Percentiles rank a stretch among this genome's conserved stretches.
Conservation (phyloP, 2,329 filamentous ascomycete species). For the Dryadomyces sulphureus region DNA sequence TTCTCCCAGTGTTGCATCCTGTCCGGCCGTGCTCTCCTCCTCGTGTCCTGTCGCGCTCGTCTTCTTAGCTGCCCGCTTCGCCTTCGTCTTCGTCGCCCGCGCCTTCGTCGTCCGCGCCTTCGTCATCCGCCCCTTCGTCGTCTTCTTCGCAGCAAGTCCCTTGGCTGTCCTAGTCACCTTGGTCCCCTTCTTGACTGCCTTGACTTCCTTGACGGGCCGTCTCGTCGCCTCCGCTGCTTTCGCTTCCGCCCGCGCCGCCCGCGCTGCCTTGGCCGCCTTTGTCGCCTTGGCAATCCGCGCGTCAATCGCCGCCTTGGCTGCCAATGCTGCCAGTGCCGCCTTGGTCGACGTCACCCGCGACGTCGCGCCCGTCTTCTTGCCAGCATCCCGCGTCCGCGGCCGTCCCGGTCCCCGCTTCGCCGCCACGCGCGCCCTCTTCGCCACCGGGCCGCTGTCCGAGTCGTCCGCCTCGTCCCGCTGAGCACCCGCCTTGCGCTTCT, state of each 20-base stretch:
- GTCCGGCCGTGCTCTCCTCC: not conserved
- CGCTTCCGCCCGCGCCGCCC: not conserved
- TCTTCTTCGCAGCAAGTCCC: not conserved
- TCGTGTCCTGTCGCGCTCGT: not conserved
- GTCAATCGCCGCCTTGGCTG: constrained; percentile 29
- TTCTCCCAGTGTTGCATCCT: not conserved
- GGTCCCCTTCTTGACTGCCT: not conserved
- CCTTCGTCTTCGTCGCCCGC: not conserved
- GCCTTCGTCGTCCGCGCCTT: not conserved
- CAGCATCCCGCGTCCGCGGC: not conserved
- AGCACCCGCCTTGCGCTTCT: constrained; percentile 7
- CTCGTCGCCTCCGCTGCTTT: no score
- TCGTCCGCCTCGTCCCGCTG: constrained; percentile 1
- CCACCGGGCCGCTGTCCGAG: not conserved
- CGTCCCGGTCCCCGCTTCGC: not conserved
- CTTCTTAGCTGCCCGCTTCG: not conserved
- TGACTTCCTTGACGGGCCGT: not conserved
- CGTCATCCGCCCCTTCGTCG: not conserved
- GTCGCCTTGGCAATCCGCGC: constrained; percentile 17
- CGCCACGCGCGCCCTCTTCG: constrained; percentile 4
- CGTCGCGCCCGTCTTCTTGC: constrained; percentile 1
- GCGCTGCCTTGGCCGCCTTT: constrained; percentile 15
- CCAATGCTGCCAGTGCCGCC: not conserved
- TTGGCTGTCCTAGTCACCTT: constrained; percentile 14
- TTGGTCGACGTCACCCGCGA: constrained; percentile 1